These are phyloP conservation scores for Fusarium sp. DNA, from an alignment of 2,329 filamentous ascomycete species.

Conservation along the genomic window DNA sequence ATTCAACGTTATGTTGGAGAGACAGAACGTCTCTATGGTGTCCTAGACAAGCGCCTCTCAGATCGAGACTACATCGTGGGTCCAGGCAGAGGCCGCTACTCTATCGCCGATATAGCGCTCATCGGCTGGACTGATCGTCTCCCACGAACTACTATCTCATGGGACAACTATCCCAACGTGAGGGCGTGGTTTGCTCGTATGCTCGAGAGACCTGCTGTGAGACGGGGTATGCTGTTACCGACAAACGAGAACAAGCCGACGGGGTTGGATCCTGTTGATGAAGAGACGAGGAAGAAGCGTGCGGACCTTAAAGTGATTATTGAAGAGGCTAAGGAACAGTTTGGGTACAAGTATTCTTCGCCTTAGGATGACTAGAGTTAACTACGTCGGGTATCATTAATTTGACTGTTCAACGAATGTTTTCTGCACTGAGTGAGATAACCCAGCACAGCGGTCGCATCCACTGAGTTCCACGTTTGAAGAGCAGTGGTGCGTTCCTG, in stretches of 20 bases:
- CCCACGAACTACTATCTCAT: slow-evolving; percentile 56
- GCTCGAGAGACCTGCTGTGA: slow-evolving; percentile 72
- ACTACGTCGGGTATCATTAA: not conserved
- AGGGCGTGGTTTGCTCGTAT: slow-evolving; percentile 80
- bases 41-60: slow-evolving; percentile 74
- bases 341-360: slow-evolving; percentile 60
- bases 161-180: slow-evolving; percentile 74
- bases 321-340: slow-evolving; percentile 58
- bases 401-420: not conserved
- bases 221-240: slow-evolving; percentile 79
- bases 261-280: slow-evolving; percentile 36
- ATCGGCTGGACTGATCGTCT: slow-evolving; percentile 74
- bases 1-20: slow-evolving; percentile 82
- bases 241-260: slow-evolving; percentile 50
- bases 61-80: slow-evolving; percentile 66
- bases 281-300: slow-evolving; percentile 34
- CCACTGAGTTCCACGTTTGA: not conserved
- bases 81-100: slow-evolving; percentile 64
- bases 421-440: not conserved
- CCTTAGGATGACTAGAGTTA: slow-evolving; percentile 46
- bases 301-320: slow-evolving; percentile 50
- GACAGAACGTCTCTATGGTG: slow-evolving; percentile 77
- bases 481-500: not conserved
- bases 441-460: not conserved
- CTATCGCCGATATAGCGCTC: slow-evolving; percentile 78